Percentiles rank a stretch among this genome's conserved stretches.
phyloP scores from a whole-genome alignment of 2,329 filamentous ascomycete species.

The Xylogone sp. region DNA sequence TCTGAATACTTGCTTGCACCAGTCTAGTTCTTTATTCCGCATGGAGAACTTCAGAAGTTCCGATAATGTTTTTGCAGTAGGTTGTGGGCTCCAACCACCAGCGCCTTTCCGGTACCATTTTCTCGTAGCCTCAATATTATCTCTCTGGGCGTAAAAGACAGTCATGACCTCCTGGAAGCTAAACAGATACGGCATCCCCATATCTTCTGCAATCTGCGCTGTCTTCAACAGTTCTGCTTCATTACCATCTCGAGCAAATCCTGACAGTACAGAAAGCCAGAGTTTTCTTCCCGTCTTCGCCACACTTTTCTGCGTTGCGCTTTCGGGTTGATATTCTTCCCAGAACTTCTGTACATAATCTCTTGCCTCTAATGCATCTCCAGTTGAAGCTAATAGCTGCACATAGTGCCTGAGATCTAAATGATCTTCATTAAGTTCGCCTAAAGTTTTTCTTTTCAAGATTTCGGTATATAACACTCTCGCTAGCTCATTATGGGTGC shows the following conservation, averaged over 20 bases:
- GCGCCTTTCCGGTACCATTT: conserved; percentile 62
- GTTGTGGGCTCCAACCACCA: conserved; percentile 1
- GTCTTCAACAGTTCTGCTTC: conserved; percentile 55
- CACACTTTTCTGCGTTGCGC: neutral
- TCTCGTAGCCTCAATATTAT: conserved; percentile 58
- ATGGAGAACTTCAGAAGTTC: conserved; percentile 59
- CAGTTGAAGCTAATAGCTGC: conserved; percentile 15
- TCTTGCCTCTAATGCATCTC: conserved; percentile 20
- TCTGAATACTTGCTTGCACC: conserved; percentile 59
- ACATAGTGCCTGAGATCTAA: conserved; percentile 6
- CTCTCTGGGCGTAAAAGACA: conserved; percentile 55
- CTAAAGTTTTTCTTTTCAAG: neutral
- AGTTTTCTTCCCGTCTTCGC: conserved; percentile 27
- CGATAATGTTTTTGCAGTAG: conserved; percentile 42
- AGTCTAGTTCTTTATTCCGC: conserved; percentile 54
- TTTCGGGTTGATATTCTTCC: neutral
- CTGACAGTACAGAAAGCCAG: conserved; percentile 52
- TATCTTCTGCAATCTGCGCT: conserved; percentile 45
- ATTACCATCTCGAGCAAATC: conserved; percentile 57
- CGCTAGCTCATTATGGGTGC: conserved; percentile 14
- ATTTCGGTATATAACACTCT: conserved; percentile 18
- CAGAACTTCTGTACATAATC: conserved; percentile 8
- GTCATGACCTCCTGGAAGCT: conserved; percentile 53
- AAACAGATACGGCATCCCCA: conserved; percentile 41
- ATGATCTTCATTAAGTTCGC: neutral